These are phyloP conservation scores for Aspergillus phoenicis DNA, from an alignment of 2,329 filamentous ascomycete species.

Conservation along the genomic window DNA sequence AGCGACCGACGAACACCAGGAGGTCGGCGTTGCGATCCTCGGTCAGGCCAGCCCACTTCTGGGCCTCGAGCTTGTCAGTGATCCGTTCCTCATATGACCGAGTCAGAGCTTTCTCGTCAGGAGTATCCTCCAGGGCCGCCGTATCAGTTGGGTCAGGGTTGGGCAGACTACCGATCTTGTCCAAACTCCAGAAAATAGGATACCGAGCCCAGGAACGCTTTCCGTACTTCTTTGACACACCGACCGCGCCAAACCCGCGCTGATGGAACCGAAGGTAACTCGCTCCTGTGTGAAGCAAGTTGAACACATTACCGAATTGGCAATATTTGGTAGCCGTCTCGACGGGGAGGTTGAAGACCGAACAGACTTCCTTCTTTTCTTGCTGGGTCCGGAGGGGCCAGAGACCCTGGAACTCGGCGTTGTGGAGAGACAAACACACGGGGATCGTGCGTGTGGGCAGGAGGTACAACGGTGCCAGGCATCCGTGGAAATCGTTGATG, in stretches of 20 bases:
- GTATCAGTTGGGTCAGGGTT: constrained; percentile 65
- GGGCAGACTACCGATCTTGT: constrained; percentile 62
- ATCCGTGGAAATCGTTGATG: constrained; percentile 67
- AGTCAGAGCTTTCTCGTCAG: constrained; percentile 58
- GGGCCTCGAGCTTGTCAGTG: constrained; percentile 61
- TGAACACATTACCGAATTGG: constrained; percentile 69
- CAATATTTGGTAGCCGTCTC: constrained; percentile 62
- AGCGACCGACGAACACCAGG: constrained; percentile 68
- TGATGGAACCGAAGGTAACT: constrained; percentile 67
- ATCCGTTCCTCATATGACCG: constrained; percentile 50
- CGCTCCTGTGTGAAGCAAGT: constrained; percentile 64
- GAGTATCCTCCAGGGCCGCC: constrained; percentile 41
- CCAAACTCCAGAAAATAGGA: constrained; percentile 68
- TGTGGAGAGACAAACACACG: constrained; percentile 65
- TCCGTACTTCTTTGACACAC: constrained; percentile 68
- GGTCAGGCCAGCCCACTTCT: constrained; percentile 67
- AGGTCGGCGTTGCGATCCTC: constrained; percentile 63
- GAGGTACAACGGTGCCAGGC: constrained; percentile 64
- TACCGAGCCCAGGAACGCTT: constrained; percentile 66
- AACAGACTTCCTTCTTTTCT: constrained; percentile 64
- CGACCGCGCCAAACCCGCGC: constrained; percentile 67
- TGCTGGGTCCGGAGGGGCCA: constrained; percentile 66
- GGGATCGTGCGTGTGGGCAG: constrained; percentile 61
- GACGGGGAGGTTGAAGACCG: constrained; percentile 62
- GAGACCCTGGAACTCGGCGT: constrained; percentile 68